Base-by-base conservation (phyloP, 305 asterid species). In the Fraxinus xanthoxyloides region DNA sequence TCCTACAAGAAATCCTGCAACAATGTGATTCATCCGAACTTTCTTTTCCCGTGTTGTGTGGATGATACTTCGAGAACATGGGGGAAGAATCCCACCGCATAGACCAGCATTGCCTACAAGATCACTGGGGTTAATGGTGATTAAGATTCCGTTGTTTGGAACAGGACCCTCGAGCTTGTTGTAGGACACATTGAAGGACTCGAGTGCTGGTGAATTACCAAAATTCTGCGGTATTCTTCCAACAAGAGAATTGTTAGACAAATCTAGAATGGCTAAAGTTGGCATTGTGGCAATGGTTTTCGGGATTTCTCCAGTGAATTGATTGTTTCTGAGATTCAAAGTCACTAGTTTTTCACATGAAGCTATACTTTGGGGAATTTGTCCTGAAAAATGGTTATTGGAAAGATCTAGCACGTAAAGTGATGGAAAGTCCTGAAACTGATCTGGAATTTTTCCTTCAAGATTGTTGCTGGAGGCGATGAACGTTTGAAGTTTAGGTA, bases 171-270 rank as follows among this genome's bases (percentile, higher is more conserved):
- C 88, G 70, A 94, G 95, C 65, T 87, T 87, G 56, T 94, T 92
- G 83, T 90, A 87, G 0, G 98, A 92, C 36, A 94, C 34, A 75
- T 94, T 93, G 26, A 94, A 87, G 87, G 65, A 89, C 80, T 93
- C 97, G 8, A 94, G 95, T 76, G 97, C 91, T n/a, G 93, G 97
- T 0, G 93, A 91, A 86, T 83, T 90, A 35, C 94, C 97, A 26
- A 94, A 88, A 40, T 82, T 86, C 30, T 89, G 88, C 0, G 98
- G 98, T 77, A 94, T 92, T 26, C 80, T 76, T 75, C 98, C 97
- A 4, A 84, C 88, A 3, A 94, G 92, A 46, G 90, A 85, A 82
- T 94, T 94, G 91, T 87, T 85, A 6, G 97, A 92, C 24, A 94
- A 51, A 85, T 94, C 98, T 75, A 94, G 95, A 75, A 91, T 23